Base-by-base conservation (phyloP, 495 filamentous ascomycete species). In the Xylaria telfairii region DNA sequence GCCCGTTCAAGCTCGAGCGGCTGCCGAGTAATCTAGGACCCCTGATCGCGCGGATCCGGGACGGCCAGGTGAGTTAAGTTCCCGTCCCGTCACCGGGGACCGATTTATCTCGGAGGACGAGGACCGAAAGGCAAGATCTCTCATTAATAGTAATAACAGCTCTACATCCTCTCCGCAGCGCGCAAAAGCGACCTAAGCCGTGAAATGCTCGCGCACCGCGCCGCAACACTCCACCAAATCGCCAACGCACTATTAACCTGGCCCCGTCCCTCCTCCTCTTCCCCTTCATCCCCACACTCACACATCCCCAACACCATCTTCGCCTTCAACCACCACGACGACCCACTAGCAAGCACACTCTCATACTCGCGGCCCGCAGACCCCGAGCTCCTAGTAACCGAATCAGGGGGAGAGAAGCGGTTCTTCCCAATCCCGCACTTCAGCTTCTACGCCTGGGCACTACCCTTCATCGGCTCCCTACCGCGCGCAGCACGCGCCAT, bases 361-460 rank as follows among this genome's bases (percentile, higher is more conserved):
- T 78, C 79, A 19, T 82, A 79, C 72, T 64, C 79, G n/a, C 77
- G 78, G 3, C 74, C 79, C 15, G 80, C 81, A 1, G 79, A 83
- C 75, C 78, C 82, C 0, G 72, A 83, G 15, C 83, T 90, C 73
- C 80, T 78, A 30, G 78, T 87, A 5, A 57, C 34, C 28, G 0
- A 15, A 4, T 15, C 12, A 47, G 68, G 68, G 1, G 56, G 76
- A 2, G 76, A 81, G 4, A 60, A 67, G 7, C 81, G 80, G 15
- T 79, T 84, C 62, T 95, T 92, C 89, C 75, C 92, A 4, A 92
- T 95, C 81, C 92, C 93, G 0, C 92, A 95, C 81, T 95, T 94
- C 77, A 87, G 89, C 70, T 92, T 90, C 83, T 95, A 90, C 90
- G 82, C 89, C 1, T 93, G 91, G 90, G 84, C 89, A 0, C 84